These are phyloP conservation scores for Gonium pectorale DNA, from an alignment of 139 green algal genomes.

Conservation along the genomic window DNA sequence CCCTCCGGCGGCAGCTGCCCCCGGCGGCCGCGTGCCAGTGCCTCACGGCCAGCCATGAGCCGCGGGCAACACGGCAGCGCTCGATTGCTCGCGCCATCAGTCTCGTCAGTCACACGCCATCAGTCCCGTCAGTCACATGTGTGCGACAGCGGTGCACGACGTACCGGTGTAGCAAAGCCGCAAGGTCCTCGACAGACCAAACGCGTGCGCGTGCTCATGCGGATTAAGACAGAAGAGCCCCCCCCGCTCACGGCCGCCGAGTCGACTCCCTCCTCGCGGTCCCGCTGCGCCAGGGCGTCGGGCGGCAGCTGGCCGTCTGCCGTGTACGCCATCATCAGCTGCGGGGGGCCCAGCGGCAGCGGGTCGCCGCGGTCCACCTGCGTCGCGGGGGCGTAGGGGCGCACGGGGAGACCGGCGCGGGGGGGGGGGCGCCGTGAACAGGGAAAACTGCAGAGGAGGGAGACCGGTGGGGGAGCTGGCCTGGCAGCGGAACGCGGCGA, in stretches of 20 bases:
- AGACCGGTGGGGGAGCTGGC: no score
- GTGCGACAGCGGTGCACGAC: background rate
- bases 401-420: no score
- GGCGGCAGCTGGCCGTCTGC: constrained; percentile 66
- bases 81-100: no score
- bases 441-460: no score
- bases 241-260: background rate
- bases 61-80: no score
- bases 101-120: background rate
- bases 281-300: constrained; percentile 46
- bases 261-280: constrained; percentile 48
- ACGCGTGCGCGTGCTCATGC: no score
- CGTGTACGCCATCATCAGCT: constrained; percentile 82
- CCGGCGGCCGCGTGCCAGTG: no score
- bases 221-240: background rate
- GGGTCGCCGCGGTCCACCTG: constrained; percentile 79
- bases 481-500: no score
- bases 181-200: no score
- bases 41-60: no score
- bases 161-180: background rate
- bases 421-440: no score
- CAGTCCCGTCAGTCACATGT: background rate
- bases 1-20: no score
- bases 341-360: constrained; percentile 71
- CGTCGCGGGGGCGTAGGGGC: background rate